phyloP scores from a whole-genome alignment of 2,329 filamentous ascomycete genomes.

The Diplodia mutila region DNA sequence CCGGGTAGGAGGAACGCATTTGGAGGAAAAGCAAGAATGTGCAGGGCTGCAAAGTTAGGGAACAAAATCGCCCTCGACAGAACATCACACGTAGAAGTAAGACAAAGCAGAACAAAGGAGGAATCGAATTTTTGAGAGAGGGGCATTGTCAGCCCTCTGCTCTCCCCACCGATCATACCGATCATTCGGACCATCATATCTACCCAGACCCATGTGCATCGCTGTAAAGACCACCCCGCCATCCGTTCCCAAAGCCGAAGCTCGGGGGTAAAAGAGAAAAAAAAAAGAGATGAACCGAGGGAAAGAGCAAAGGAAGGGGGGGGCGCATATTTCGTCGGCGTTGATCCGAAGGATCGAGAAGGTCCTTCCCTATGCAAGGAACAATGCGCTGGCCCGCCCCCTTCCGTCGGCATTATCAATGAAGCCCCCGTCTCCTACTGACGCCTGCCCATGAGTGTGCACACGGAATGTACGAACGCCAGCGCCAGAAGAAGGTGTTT shows the following conservation, averaged over 20 bases:
- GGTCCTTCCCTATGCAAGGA: conserved; percentile 7
- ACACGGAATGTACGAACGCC: conserved; percentile 7
- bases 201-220: not conserved
- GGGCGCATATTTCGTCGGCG: not conserved
- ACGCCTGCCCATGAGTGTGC: conserved; percentile 8
- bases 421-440: not conserved
- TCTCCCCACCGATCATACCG: not conserved
- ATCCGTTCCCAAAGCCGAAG: not conserved
- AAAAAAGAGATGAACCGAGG: not conserved
- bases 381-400: conserved; percentile 2
- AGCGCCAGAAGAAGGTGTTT: not conserved
- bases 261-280: not conserved
- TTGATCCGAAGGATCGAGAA: not conserved
- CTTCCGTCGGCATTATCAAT: not conserved
- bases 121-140: too few species aligned
- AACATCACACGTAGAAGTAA: too few species aligned
- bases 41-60: too few species aligned
- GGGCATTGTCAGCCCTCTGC: too few species aligned
- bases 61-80: too few species aligned
- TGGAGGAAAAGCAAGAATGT: too few species aligned
- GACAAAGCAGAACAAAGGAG: too few species aligned
- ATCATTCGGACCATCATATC: not conserved
- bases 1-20: too few species aligned
- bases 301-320: not conserved
- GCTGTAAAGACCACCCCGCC: not conserved